These are phyloP conservation scores for Colletotrichum sidae DNA, from an alignment of 2,329 filamentous ascomycete genomes.

Conservation along the genomic window DNA sequence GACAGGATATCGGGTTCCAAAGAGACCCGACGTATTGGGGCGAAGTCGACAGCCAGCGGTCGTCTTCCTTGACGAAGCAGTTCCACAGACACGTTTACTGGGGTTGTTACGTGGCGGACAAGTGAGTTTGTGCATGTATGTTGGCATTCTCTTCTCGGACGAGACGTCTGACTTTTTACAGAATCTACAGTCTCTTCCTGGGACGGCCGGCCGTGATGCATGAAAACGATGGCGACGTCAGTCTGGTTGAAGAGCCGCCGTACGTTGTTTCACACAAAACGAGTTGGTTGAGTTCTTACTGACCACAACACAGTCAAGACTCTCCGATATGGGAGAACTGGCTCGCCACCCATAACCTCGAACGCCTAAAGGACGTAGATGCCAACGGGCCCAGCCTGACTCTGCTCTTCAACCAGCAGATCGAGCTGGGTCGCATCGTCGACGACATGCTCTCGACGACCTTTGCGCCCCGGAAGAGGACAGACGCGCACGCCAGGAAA, in stretches of 20 bases:
- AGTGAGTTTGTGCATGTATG: conserved; percentile 6
- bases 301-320: background rate
- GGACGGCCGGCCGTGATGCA: conserved; percentile 37
- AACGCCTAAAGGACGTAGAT: conserved; percentile 37
- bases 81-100: conserved; percentile 45
- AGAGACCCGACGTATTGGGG: conserved; percentile 42
- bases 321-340: conserved; percentile 27
- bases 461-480: conserved; percentile 17
- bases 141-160: too few relatives aligned
- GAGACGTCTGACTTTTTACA: background rate
- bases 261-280: background rate
- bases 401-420: conserved; percentile 39
- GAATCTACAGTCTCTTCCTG: conserved; percentile 37
- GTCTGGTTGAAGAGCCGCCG: conserved; percentile 15
- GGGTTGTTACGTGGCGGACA: conserved; percentile 46
- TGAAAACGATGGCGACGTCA: conserved; percentile 36
- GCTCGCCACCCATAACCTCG: conserved; percentile 36
- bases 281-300: background rate
- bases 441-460: conserved; percentile 39
- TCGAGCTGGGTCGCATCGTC: conserved; percentile 39
- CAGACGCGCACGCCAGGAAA: background rate
- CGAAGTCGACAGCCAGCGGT: conserved; percentile 24
- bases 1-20: conserved; percentile 46
- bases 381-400: conserved; percentile 39
- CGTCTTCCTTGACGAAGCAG: conserved; percentile 39